These are phyloP conservation scores for Dictyostelium brefeldianum DNA, from an alignment of 78 protist genomes.

Conservation along the genomic window DNA sequence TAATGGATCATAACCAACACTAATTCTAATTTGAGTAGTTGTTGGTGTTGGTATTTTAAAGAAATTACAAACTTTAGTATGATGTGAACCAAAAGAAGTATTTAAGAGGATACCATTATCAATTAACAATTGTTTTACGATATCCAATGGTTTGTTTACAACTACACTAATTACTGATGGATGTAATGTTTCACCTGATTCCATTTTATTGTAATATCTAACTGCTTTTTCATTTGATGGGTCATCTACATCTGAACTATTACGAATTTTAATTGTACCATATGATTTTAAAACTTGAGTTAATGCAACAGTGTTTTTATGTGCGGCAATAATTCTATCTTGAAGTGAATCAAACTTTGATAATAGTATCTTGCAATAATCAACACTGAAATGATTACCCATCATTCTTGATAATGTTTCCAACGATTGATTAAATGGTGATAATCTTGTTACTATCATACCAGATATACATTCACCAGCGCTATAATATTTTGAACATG, in stretches of 20 bases:
- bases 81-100: constrained; percentile 11
- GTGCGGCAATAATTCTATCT: background rate
- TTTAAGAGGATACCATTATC: background rate
- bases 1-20: constrained; percentile 17
- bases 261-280: background rate
- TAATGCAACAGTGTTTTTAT: background rate
- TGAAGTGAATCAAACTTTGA: background rate
- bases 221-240: background rate
- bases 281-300: constrained; percentile 1
- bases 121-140: background rate
- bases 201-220: background rate
- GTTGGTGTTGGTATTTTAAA: background rate
- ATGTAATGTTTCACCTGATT: background rate
- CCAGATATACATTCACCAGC: constrained; percentile 27
- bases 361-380: constrained; percentile 7
- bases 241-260: constrained; percentile 1
- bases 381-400: constrained; percentile 29
- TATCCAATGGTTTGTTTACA: background rate
- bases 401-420: background rate
- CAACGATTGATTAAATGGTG: background rate
- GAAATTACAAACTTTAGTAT: constrained; percentile 31
- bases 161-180: background rate
- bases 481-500: constrained; percentile 25
- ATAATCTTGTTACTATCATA: background rate
- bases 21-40: constrained; percentile 13